phyloP scores from a whole-genome alignment of 176 grass and related monocot genomes.

The Oryza longistaminata region DNA sequence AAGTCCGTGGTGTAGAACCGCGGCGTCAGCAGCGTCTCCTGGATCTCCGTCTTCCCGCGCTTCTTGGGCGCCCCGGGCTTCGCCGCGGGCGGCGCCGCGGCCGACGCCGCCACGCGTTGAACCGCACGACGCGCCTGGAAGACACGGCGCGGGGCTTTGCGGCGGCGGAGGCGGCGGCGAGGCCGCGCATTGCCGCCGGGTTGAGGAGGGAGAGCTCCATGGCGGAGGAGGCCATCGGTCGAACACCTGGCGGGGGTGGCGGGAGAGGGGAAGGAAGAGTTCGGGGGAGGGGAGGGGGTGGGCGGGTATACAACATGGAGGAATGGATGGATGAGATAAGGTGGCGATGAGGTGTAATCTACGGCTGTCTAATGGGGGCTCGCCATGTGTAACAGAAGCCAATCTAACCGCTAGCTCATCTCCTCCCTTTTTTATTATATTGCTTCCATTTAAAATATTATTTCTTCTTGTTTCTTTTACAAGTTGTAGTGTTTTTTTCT shows the following conservation, averaged over 20 bases:
- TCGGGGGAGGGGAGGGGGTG: not conserved
- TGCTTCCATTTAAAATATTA: not conserved
- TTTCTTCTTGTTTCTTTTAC: not conserved
- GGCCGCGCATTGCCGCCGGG: constrained; percentile 40
- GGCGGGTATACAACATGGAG: not conserved
- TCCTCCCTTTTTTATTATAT: not conserved
- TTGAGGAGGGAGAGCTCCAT: constrained; percentile 82
- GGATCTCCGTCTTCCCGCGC: constrained; percentile 74
- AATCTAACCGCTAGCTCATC: constrained; percentile 36
- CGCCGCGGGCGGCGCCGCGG: constrained; percentile 34
- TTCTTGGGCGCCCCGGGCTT: constrained; percentile 42
- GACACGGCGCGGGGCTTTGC: not conserved
- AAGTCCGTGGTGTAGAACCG: constrained; percentile 96
- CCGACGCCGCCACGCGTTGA: constrained; percentile 41
- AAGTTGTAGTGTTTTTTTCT: not conserved
- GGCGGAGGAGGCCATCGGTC: constrained; percentile 54
- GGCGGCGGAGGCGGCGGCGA: constrained; percentile 6
- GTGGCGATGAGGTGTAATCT: constrained; percentile 71
- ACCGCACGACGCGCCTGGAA: not conserved
- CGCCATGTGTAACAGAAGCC: constrained; percentile 43
- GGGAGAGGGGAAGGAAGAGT: not conserved
- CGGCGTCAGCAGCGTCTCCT: constrained; percentile 83
- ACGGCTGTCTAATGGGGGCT: constrained; percentile 39
- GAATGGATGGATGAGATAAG: constrained; percentile 30
- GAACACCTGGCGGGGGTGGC: constrained; percentile 12